Percentiles rank a stretch among this genome's conserved stretches.
phyloP scores from a whole-genome alignment of 257 asterid genomes.

The Paraleonurus japonicus region DNA sequence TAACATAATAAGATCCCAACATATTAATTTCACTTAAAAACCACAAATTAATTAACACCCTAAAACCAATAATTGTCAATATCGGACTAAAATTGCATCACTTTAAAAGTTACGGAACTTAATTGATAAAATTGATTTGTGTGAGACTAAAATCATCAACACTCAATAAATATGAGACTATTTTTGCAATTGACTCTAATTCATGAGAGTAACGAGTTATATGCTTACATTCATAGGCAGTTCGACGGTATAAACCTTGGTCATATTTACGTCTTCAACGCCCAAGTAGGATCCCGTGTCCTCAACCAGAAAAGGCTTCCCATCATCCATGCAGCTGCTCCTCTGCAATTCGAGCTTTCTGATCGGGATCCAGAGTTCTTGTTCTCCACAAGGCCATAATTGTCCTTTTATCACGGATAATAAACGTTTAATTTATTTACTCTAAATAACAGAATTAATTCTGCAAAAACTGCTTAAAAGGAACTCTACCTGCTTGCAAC shows the following conservation, averaged over 20 bases:
- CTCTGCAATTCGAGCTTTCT: constrained; percentile 52
- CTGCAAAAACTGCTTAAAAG: neutral
- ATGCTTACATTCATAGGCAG: constrained; percentile 62
- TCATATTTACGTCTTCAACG: constrained; percentile 60
- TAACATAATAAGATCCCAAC: no score
- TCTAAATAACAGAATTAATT: neutral
- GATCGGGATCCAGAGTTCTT: constrained; percentile 55
- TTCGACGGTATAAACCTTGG: constrained; percentile 54
- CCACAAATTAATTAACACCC: no score
- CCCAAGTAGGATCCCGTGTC: constrained; percentile 47
- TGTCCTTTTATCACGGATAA: constrained; percentile 53
- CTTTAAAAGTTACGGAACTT: no score
- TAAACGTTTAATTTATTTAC: neutral
- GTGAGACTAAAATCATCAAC: no score
- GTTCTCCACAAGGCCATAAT: constrained; percentile 85
- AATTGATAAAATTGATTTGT: no score
- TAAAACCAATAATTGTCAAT: no score
- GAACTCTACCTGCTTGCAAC: constrained; percentile 69
- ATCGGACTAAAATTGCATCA: no score
- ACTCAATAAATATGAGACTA: no score
- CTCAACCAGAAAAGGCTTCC: constrained; percentile 42
- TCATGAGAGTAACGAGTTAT: neutral
- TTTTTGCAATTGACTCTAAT: no score
- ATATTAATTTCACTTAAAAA: no score
- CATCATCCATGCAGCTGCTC: constrained; percentile 58